Conservation (phyloP, 83 land plant species). For the Larix sibirica region DNA sequence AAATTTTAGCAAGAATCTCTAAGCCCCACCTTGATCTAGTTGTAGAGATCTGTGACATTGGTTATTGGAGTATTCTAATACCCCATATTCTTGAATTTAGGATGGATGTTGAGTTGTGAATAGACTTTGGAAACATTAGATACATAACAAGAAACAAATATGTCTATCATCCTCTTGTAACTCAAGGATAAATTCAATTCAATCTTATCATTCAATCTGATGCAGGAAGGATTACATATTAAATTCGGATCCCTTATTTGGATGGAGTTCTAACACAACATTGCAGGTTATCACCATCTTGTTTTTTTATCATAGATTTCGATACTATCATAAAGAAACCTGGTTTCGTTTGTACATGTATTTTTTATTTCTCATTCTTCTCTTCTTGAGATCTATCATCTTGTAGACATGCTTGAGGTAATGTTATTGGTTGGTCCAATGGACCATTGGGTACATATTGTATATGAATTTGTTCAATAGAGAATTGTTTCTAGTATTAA, state of each 20-base stretch:
- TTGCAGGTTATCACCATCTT: neutral
- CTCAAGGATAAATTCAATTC: neutral
- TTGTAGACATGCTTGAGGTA: neutral
- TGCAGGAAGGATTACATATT: neutral
- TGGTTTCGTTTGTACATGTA: neutral
- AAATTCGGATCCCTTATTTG: neutral
- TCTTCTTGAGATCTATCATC: neutral
- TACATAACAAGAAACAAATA: neutral
- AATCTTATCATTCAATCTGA: neutral
- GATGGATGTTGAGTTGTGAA: slow-evolving; percentile 1
- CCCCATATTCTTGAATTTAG: slow-evolving; percentile 5
- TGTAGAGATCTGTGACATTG: neutral
- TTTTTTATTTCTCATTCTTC: slow-evolving; percentile 1
- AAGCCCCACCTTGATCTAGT: neutral
- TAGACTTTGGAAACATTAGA: neutral
- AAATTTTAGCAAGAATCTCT: neutral
- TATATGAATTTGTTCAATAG: slow-evolving; percentile 14
- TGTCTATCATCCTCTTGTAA: neutral
- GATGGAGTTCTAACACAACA: slow-evolving; percentile 1
- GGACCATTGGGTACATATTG: slow-evolving; percentile 14
- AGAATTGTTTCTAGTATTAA: slow-evolving; percentile 12
- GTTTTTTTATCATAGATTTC: neutral
- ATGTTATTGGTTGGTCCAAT: slow-evolving; percentile 14
- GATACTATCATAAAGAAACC: neutral
- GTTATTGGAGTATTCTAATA: slow-evolving; percentile 2